Evolutionary conservation across 1,139 yeast genomes (phyloP), one percentile per base, ranked within the genome.

Genomic region (Ogataea hybrid): DNA sequence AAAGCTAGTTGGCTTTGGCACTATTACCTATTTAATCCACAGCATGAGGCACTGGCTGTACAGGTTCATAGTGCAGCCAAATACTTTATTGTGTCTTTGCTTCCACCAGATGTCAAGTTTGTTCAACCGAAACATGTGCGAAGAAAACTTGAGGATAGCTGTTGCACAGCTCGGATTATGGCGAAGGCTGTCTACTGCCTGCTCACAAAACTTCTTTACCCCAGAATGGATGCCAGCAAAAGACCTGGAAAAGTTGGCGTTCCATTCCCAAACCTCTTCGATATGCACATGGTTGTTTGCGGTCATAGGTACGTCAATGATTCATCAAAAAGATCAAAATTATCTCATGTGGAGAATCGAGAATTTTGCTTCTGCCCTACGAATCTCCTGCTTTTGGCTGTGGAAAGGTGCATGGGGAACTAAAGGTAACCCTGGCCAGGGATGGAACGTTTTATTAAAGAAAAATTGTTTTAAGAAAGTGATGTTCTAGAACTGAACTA

Each of bases 1-100:
- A 60, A 59, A 36, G 40, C 56, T 9, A 51, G 53, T 20, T 60
- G 63, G 63, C 29, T 59, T 21, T 46, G 49, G 10, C 30, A 41
- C 16, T 44, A 44, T 23, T 36, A 37, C 42, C 50, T 65, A 43
- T 23, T 54, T 5, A 37, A 43, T 22, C 40, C 35, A 11, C 31
- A 37, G 10, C 41, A 41, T 25, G 25, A 18, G 16, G 33, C 34
- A n/a, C 41, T 49, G 3, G 51, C 52, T 17, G 18, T 17, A 17
- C 18, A 17, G 18, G 18, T 17, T 17, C 18, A 17, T 17, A 46
- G 47, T 10, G 29, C 37, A 8, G 58, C 58, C 14, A 46, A 50
- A 15, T 56, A 46, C 35, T 52, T 48, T 23, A 52, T 47, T 2
- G 43, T 51, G 2, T 59, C 58, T 1, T 41, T 53, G 8, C 38